Evolutionary conservation across 495 filamentous ascomycete species (phyloP), one percentile per base, ranked within the genome.

Genomic region (Neurospora sp.): DNA sequence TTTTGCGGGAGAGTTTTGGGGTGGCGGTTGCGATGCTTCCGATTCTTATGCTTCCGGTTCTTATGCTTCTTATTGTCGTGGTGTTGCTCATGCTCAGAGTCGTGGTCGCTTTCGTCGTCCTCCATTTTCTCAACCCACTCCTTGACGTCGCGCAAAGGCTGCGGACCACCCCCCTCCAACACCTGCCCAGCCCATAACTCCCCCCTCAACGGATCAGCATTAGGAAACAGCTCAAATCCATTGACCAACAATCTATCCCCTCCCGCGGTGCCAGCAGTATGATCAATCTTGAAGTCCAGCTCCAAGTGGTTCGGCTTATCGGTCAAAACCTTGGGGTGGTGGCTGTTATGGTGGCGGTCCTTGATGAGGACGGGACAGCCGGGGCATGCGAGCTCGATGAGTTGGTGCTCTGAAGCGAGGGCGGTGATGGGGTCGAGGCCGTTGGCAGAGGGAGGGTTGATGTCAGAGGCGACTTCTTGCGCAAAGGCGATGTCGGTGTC

Each of bases 221-320:
- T 76, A 20, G 85, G 85, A 46, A 82, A 86, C 12, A 87, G 77
- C 71, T 84, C 81, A 66, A 83, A 83, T 60, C 79, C 82, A 76
- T 86, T 87, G n/a, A 86, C 39, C 39, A 83, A 72, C 14, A 87
- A 79, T 8, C 80, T 78, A 66, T 85, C 82, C 6, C 27, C 46
- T 14, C 46, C 54, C 27, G 41, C 40, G 40, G 49, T 69, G 54
- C 76, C 77, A 9, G 74, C 72, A 18, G 74, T 76, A 62, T 80
- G 40, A 41, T 83, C 81, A 73, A 86, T 70, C 72, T 38, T 74
- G 73, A 87, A 85, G 44, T 78, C 71, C 35, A 87, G 77, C 60
- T 83, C 81, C 54, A 87, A 78, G 70, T 83, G 82, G 74, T 78
- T 84, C 11, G 79, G 76, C 44, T 80, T 75, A 49, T 82, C 74